These are phyloP conservation scores for Lasiosphaeris hirsuta DNA, from an alignment of 495 filamentous ascomycete species.

Conservation along the genomic window DNA sequence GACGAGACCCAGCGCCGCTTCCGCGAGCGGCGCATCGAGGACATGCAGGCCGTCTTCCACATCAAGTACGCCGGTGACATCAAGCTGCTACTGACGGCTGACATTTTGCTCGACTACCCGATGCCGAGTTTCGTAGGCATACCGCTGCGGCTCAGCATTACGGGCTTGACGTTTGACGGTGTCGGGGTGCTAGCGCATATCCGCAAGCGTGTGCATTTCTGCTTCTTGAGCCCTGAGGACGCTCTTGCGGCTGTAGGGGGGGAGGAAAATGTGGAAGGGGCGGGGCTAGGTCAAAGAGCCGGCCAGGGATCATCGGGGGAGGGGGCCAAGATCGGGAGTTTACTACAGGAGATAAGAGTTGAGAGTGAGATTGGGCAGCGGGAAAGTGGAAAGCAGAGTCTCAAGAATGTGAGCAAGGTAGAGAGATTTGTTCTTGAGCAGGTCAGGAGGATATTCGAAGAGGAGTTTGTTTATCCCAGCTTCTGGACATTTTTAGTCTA, in stretches of 20 bases:
- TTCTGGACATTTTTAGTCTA: slow-evolving; percentile 95
- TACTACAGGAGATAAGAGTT: slow-evolving; percentile 88
- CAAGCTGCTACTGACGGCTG: slow-evolving; percentile 80
- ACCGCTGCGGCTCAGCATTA: slow-evolving; percentile 86
- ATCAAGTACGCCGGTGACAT: slow-evolving; percentile 84
- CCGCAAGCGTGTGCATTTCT: slow-evolving; percentile 78
- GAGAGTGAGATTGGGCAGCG: slow-evolving; percentile 95
- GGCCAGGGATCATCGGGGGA: slow-evolving; percentile 17
- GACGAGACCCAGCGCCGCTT: slow-evolving; percentile 32
- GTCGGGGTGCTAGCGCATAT: slow-evolving; percentile 90
- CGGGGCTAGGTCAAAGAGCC: slow-evolving; percentile 14
- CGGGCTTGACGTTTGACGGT: slow-evolving; percentile 90
- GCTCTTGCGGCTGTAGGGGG: slow-evolving; percentile 64
- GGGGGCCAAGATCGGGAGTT: slow-evolving; percentile 55
- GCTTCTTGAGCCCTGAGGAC: slow-evolving; percentile 86
- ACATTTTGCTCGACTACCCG: slow-evolving; percentile 94
- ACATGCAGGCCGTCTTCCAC: slow-evolving; percentile 86
- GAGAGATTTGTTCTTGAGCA: slow-evolving; percentile 97
- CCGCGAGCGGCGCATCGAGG: slow-evolving; percentile 54
- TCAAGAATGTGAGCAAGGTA: slow-evolving; percentile 98
- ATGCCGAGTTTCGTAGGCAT: slow-evolving; percentile 96
- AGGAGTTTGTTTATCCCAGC: slow-evolving; percentile 96
- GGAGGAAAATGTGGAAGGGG: slow-evolving; percentile 38
- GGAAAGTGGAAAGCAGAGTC: slow-evolving; percentile 83
- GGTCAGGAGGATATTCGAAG: slow-evolving; percentile 93